phyloP scores from a whole-genome alignment of 345 rosid species.

The Alliaria petiolata region DNA sequence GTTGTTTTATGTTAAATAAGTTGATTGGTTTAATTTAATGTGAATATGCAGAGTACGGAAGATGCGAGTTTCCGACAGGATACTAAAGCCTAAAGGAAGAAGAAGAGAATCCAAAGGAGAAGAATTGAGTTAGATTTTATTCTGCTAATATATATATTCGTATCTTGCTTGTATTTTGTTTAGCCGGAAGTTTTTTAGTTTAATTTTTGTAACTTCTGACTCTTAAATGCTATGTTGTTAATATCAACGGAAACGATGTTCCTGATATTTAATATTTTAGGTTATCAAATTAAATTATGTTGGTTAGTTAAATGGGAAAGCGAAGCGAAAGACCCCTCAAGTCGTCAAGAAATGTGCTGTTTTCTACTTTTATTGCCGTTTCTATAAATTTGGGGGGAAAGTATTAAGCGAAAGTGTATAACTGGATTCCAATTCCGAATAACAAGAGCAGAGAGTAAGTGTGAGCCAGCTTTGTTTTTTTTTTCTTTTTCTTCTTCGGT shows the following conservation, averaged over 20 bases:
- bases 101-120: conserved; percentile 14
- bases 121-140: conserved; percentile 12
- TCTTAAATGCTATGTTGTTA: conserved; percentile 15
- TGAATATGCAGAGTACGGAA: conserved; percentile 53
- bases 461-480: background rate
- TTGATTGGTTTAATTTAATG: conserved; percentile 14
- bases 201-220: conserved; percentile 20
- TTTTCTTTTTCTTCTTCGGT: no score
- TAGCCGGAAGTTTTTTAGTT: conserved; percentile 10
- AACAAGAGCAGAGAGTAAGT: background rate
- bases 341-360: background rate
- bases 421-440: background rate
- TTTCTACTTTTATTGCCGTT: background rate
- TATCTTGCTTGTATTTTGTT: conserved; percentile 17
- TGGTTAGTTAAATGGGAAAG: background rate
- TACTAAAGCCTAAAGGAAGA: conserved; percentile 41
- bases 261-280: background rate
- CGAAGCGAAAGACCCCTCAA: background rate
- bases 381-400: background rate
- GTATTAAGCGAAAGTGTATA: background rate
- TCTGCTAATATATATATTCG: conserved; percentile 4
- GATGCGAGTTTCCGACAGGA: conserved; percentile 62
- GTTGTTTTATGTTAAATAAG: background rate
- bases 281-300: background rate
- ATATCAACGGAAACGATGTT: conserved; percentile 10